Evolutionary conservation across 208 protist genomes (phyloP), one percentile per base, ranked within the genome.

Genomic region (Tritrichomonas foetus): DNA sequence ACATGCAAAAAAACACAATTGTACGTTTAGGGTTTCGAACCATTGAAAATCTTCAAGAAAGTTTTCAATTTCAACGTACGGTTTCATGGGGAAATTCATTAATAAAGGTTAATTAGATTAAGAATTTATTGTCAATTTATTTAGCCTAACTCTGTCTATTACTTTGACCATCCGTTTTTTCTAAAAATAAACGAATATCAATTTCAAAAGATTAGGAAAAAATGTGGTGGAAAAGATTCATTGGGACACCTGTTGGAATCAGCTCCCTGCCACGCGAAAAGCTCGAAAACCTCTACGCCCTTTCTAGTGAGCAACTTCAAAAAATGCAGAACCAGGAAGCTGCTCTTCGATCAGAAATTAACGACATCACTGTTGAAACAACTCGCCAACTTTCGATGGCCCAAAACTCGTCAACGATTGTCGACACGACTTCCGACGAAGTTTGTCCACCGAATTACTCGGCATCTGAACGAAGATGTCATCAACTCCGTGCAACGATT

Each of bases 151-250:
- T n/a, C n/a, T n/a, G n/a, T n/a, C n/a, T n/a, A n/a, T n/a, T n/a
- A n/a, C n/a, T n/a, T n/a, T n/a, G n/a, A n/a, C n/a, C n/a, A n/a
- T n/a, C n/a, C 53, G 53, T 61, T 61, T 61, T 22, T 61, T 16
- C 53, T 22, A 61, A 61, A 78, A 78, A n/a, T 78, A 82, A 82
- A 50, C 8, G 16, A 82, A 82, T 20, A 47, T 44, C 33, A 20
- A 39, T 50, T 82, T 82, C 30, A 30, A 50, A 39, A 47, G 16
- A 50, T 47, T 41, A 82, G 25, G 8, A 50, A 53, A 50, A 47
- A 2, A 89, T 89, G 78, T 89, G 78, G 78, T 89, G 78, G 78
- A 89, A 89, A 47, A 53, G 47, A 39, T 89, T 44, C 27, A 61
- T 89, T 39, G 78, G 78, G 8, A 89, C 20, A 57, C 78, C 78